Base-by-base conservation (phyloP, 2,329 filamentous ascomycete genomes). In the Laburnicola sp. region DNA sequence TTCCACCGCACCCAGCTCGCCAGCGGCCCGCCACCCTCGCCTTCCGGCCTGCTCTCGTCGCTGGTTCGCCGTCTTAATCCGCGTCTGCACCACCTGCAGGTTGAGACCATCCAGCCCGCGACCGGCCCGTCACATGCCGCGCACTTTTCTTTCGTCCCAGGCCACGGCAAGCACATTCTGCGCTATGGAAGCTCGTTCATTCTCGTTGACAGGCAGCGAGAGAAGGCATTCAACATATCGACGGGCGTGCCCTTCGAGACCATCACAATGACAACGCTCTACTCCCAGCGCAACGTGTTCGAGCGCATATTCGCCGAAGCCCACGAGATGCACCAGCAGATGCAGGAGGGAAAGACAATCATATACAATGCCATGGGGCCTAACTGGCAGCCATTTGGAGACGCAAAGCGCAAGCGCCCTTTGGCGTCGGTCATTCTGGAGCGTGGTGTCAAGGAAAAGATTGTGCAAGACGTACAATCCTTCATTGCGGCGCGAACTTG, bases 171-270 rank as follows among this genome's bases (percentile, higher is more conserved):
- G 51, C 92, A 99, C 67, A 84, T 97, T 27, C 79, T 99, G 57
- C 89, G 91, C 54, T 94, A 95, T 72, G 86, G 86, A 52, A 87
- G 88, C 62, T 89, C 93, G 0, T 96, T 94, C 70, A 90, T 99
- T 54, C 82, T 88, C 1, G 90, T 99, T 57, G 88, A 88, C 63
- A 82, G 94, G 46, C 87, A 96, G 70, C 91, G 96, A 60, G 91
- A 96, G 70, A 94, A 91, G 49, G 86, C 89, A 1, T 89, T 85
- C 57, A 82, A 93, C 65, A 83, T 88, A 65, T 85, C 85, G 43
- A 92, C 87, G 25, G 94, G 93, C 50, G 88, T 90, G 61, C 94
- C 94, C 1, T 96, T 96, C 78, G 94, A 99, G 75, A 96, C 92
- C 0, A 83, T 99, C 42, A 94, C 91, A 51, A 77, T 99, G 53